Evolutionary conservation across 2,329 filamentous ascomycete genomes (phyloP), one percentile per base, ranked within the genome.

Genomic region (Trichoderma citrinoviride): DNA sequence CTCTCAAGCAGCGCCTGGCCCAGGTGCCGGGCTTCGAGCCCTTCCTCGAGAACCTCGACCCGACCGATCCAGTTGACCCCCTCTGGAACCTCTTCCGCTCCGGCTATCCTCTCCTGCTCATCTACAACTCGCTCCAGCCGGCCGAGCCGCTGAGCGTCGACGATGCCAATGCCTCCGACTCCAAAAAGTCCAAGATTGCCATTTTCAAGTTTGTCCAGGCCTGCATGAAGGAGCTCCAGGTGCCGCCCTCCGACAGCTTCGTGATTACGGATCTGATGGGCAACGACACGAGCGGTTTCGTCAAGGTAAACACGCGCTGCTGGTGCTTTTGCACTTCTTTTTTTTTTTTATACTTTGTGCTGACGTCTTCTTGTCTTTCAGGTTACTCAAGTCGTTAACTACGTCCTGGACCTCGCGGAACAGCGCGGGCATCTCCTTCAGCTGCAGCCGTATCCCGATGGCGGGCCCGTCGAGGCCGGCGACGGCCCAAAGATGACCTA

Each of bases 221-320:
- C 25, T 97, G 93, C 76, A 83, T 96, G 73, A 88, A 88, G 70
- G 90, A 96, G 60, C 82, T 98, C 57, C 86, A 88, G 64, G 90
- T 97, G 61, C 86, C 90, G 2, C 82, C 91, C 5, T 85, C 89
- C 54, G 92, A 97, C 67, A 93, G 92, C 73, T 98, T 98, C 77
- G 90, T 96, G 71, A 90, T 99, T 71, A 91, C 87, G 65, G 94
- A 99, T 77, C 81, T 98, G 52, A 93, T 95, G 77, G 92, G 92
- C 61, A 92, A 93, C 71, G 96, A 97, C 77, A 99, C 95, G 1
- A 97, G 92, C 50, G 95, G 95, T 3, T 98, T 99, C 75, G 93
- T 97, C 70, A 98, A 98, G 85, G 91, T 92, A 75, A 37, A 10
- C 33, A 10, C 8, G 33, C 5, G 33, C 10, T 37, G 33, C 33